Base-by-base conservation (phyloP, 345 rosid genomes). In the Theobroma cacao region DNA sequence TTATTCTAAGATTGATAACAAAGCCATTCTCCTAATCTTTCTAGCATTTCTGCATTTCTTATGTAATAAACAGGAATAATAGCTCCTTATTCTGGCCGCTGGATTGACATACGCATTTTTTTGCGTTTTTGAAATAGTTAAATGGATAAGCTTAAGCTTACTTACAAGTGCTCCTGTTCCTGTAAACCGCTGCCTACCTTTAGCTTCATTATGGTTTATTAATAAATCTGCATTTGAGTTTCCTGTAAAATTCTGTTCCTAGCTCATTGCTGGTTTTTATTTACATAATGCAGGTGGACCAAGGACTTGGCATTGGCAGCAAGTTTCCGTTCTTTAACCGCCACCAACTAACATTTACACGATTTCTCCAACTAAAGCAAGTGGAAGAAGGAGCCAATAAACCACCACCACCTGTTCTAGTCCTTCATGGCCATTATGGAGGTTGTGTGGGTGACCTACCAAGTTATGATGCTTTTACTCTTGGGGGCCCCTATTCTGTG, bases 371-470 rank as follows among this genome's bases (percentile, higher is more conserved):
- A 83, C 79, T 94, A 87, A 90, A 79, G 89, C 81, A 87, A 79
- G 98, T 93, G 41, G 98, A 91, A 85, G 98, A 92, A 91, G 98
- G 92, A 67, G 89, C 89, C 56, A 91, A 91, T 33, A 90, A 89
- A 79, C 78, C 98, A 28, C 98, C 98, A 0, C 99, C 98, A 62
- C 93, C 98, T 18, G 90, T 94, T 62, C 89, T 94, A 30, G 99
- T 96, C 81, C 97, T 96, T 52, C 93, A 96, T 77, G 95, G 99
- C 22, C 99, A 96, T 85, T 96, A 96, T n/a, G 98, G 98, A 73
- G 98, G 98, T 7, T 97, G 98, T 75, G 97, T 97, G 59, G 99
- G 99, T 12, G 99, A 96, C 77, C 98, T 96, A 79, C 93, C 99
- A 58, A 93, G 97, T 84, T 97, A 97, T 79, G 99, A 97, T 81